Evolutionary conservation across 2,329 filamentous ascomycete species (phyloP), one percentile per base, ranked within the genome.

Genomic region (Clonostachys rhizophaga): DNA sequence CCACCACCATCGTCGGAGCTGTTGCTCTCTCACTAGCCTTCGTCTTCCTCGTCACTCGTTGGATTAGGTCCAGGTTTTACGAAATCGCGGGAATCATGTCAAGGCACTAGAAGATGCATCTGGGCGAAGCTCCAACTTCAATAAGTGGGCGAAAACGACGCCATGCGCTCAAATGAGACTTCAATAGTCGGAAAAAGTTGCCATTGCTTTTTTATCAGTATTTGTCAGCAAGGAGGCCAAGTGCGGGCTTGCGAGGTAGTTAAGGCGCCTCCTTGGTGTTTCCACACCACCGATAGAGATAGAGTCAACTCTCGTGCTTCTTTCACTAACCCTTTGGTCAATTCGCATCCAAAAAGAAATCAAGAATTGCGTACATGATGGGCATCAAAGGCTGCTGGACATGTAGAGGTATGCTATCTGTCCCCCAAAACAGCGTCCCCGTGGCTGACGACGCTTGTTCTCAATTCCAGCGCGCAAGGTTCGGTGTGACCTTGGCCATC

Each of bases 381-480:
- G 35, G 35, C 35, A 37, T 37, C 5, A 37, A 37, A 37, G 35
- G 35, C 35, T 37, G 35, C 35, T 37, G 35, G 35, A 37, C 35
- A 37, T 37, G 35, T 37, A 37, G 35, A 37, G 35, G 35, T 37
- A 37, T 12, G 35, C 35, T 37, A 16, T 16, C 35, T 37, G 35
- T 37, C 5, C 35, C 35, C 35, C 12, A 37, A 37, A 37, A 37
- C n/a, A 37, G 35, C 35, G 35, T 37, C 35, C 35, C 35, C 35
- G n/a, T 37, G 35, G 35, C 35, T 37, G 12, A 37, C 5, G 12
- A 37, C n/a, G n/a, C 35, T 16, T 37, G 35, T 37, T 16, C 35
- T 6, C 35, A 37, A 37, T 37, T 37, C 35, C 35, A 49, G 48
- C 20, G 7, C 48, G 48, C 30, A 49, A 49, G 18, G 24, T 49